A percentile compares a stretch with the other conserved stretches of the same genome.
These are phyloP conservation scores for Gloeopeniophorella convolvens DNA, from an alignment of 768 basidiomycete genomes.

Conservation along the genomic window DNA sequence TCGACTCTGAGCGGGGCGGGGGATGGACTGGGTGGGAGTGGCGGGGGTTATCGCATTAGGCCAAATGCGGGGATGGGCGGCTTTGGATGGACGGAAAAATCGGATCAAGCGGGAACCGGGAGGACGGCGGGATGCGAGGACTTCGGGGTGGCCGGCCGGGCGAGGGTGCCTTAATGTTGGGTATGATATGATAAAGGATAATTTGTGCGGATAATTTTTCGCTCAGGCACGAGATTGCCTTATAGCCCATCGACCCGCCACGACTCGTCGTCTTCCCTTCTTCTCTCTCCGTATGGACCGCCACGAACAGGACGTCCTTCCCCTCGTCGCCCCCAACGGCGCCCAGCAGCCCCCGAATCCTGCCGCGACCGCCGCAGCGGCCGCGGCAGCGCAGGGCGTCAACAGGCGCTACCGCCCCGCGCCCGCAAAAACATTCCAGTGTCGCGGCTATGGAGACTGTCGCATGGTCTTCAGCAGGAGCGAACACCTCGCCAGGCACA, in stretches of 20 bases:
- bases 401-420: constrained; percentile 72
- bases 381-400: constrained; percentile 24
- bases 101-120: constrained; percentile 1
- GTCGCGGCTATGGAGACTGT: constrained; percentile 91
- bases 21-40: background rate
- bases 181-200: constrained; percentile 5
- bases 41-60: constrained; percentile 1
- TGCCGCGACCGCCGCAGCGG: background rate
- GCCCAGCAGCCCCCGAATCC: constrained; percentile 24
- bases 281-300: constrained; percentile 11
- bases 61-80: constrained; percentile 17
- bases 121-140: background rate
- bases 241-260: constrained; percentile 8
- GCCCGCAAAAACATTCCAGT: constrained; percentile 92
- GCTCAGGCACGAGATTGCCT: constrained; percentile 18
- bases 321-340: constrained; percentile 3
- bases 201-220: background rate
- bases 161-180: no score
- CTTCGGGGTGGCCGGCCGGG: no score
- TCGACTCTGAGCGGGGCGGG: background rate
- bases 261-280: background rate
- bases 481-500: constrained; percentile 94
- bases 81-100: constrained; percentile 11
- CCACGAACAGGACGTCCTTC: constrained; percentile 13
- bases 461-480: constrained; percentile 94